Evolutionary conservation across 768 basidiomycete genomes (phyloP).

Genomic region (Tulasnella sp.): DNA sequence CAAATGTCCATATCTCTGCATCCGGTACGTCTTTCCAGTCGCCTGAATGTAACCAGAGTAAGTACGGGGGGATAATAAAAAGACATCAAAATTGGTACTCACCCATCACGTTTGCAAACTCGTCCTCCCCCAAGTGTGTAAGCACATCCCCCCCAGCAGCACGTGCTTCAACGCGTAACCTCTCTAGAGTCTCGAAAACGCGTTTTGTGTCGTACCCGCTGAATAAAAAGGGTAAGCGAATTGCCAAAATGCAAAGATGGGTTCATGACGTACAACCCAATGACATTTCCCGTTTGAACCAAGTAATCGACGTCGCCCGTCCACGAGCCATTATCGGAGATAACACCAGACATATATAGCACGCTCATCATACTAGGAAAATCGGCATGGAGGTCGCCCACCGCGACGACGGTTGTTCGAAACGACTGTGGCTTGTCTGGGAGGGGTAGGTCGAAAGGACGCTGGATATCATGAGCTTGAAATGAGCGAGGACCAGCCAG

Average conservation of each 20-base stretch:
- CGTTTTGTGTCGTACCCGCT: constrained; percentile 86
- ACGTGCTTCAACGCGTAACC: constrained; percentile 60
- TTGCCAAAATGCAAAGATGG: constrained; percentile 19
- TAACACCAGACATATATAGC: constrained; percentile 65
- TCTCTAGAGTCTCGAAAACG: constrained; percentile 76
- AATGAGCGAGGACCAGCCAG: too few relatives aligned
- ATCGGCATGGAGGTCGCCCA: constrained; percentile 90
- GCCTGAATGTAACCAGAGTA: constrained; percentile 34
- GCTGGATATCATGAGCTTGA: too few relatives aligned
- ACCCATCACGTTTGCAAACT: constrained; percentile 89
- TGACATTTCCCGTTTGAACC: constrained; percentile 93
- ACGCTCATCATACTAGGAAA: constrained; percentile 65
- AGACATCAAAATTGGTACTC: constrained; percentile 16
- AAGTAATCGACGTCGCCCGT: constrained; percentile 70
- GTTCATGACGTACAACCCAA: constrained; percentile 53
- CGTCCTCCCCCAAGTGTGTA: constrained; percentile 84
- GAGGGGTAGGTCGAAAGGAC: too few relatives aligned
- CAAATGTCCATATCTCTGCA: constrained; percentile 73
- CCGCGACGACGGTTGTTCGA: constrained; percentile 69
- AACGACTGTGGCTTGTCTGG: too few relatives aligned
- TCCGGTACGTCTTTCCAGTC: constrained; percentile 90
- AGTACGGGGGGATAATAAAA: not conserved
- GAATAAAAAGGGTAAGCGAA: constrained; percentile 3
- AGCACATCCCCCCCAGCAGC: constrained; percentile 58
- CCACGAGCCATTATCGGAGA: constrained; percentile 65